Base-by-base conservation (phyloP, 2,329 filamentous ascomycete genomes). In the Macroventuria anomochaeta region DNA sequence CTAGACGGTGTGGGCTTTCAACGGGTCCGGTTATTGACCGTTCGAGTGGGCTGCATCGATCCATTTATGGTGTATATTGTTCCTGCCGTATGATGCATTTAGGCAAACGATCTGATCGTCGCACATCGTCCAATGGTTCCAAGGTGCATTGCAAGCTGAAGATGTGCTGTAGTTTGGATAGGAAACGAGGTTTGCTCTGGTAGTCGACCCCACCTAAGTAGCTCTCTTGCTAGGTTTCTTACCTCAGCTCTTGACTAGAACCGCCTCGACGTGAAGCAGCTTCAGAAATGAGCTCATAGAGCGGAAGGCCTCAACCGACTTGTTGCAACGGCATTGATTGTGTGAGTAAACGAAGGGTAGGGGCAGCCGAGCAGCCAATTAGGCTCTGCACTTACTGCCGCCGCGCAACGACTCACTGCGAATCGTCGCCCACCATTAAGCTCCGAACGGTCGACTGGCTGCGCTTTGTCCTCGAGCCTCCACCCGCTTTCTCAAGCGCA, bases 401-500 rank as follows among this genome's bases (percentile, higher is more conserved):
- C 59, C 62, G 61, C 56, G 58, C 67, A 64, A 59, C 64, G 68
- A 55, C 57, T 69, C 56, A 62, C 56, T 72, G 54, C 71, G 71
- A 74, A 73, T 73, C 63, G 64, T 57, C 64, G 39, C 64, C 64
- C 68, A 59, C 69, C 67, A 67, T 55, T 36, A 47, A 61, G 44
- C 36, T 62, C 49, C 53, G 60, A 63, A 65, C 58, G 69, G 64
- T 66, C 63, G 63, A 72, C 63, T 68, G 65, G 64, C 59, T 57
- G 59, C 58, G 61, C 62, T 64, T 61, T 58, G 56, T 51, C 57
- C 59, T 64, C 63, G 44, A 69, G 63, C 66, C 61, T 69, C 67
- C 62, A 67, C 65, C 68, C 66, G 65, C 60, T 65, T 56, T 57
- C 57, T 62, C 64, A 69, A 61, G 68, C 68, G 69, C 71, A 73